Conservation (phyloP, 805 yeast species). For the Ogataea pilisensis region DNA sequence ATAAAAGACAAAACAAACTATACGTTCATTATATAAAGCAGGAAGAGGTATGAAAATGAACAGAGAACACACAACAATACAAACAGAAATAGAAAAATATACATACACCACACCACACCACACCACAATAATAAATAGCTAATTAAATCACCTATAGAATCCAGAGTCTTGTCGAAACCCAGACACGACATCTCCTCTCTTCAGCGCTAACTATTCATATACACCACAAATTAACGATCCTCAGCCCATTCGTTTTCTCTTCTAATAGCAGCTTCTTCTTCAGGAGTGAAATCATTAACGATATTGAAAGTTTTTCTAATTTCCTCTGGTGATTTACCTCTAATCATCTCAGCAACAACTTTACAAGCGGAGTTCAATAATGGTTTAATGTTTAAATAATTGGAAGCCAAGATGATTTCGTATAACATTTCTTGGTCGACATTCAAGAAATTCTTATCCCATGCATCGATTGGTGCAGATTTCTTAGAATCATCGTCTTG, state of each 20-base stretch:
- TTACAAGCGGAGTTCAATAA: conserved; percentile 70
- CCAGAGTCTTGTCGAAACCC: no score
- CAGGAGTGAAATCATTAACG: conserved; percentile 79
- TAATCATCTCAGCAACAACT: conserved; percentile 31
- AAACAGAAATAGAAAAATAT: conserved; percentile 1
- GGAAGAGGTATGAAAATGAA: no score
- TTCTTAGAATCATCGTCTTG: conserved; percentile 82
- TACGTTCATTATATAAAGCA: no score
- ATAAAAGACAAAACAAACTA: no score
- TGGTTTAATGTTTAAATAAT: conserved; percentile 71
- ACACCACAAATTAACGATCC: conserved; percentile 47
- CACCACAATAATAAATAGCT: no score
- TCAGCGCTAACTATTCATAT: no score
- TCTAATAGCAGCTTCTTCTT: conserved; percentile 83
- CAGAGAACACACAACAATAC: background rate
- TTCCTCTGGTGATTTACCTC: conserved; percentile 38
- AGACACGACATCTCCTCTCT: no score
- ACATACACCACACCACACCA: background rate
- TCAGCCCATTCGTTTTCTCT: conserved; percentile 92
- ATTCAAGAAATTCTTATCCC: conserved; percentile 92
- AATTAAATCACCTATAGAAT: no score
- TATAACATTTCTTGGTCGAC: conserved; percentile 91
- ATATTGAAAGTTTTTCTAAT: conserved; percentile 7
- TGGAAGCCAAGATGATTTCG: conserved; percentile 78
- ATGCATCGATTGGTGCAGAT: conserved; percentile 88